Evolutionary conservation across 805 yeast genomes (phyloP).

Genomic region (Cyberlindnera nakhonratchasimensis): DNA sequence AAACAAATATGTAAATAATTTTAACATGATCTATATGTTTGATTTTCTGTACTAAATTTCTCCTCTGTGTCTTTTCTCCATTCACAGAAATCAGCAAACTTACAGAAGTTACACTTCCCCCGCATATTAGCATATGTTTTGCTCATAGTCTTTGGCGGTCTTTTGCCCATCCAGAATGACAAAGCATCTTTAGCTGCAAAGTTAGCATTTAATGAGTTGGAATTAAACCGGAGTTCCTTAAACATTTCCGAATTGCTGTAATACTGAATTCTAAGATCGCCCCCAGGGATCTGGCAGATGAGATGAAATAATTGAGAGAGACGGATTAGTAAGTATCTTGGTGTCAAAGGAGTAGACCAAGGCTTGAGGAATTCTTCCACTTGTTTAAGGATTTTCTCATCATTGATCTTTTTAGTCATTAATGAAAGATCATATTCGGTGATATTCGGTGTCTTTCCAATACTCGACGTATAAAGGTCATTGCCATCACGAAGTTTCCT

Average conservation of each 20-base stretch:
- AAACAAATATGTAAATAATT: neutral
- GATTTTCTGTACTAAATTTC: neutral
- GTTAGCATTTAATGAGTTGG: conserved; percentile 28
- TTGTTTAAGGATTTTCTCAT: neutral
- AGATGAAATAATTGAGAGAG: conserved; percentile 43
- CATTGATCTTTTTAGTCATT: conserved; percentile 19
- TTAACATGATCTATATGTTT: neutral
- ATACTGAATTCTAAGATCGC: conserved; percentile 48
- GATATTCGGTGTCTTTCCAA: neutral
- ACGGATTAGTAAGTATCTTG: conserved; percentile 53
- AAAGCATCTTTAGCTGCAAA: conserved; percentile 34
- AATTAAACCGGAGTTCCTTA: conserved; percentile 35
- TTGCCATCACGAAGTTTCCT: conserved; percentile 41
- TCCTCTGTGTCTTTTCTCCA: conserved; percentile 31
- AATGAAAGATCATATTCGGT: conserved; percentile 19
- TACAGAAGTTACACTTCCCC: conserved; percentile 52
- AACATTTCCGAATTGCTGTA: conserved; percentile 44
- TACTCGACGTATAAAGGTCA: neutral
- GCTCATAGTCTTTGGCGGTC: conserved; percentile 44
- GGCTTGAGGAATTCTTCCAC: conserved; percentile 29
- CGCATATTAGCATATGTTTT: conserved; percentile 33
- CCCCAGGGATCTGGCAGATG: conserved; percentile 35
- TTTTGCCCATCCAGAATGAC: conserved; percentile 56
- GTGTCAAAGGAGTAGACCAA: conserved; percentile 57
- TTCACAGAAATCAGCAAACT: conserved; percentile 42